phyloP scores from a whole-genome alignment of 2,329 filamentous ascomycete species.

The Waltergamsia citrina region DNA sequence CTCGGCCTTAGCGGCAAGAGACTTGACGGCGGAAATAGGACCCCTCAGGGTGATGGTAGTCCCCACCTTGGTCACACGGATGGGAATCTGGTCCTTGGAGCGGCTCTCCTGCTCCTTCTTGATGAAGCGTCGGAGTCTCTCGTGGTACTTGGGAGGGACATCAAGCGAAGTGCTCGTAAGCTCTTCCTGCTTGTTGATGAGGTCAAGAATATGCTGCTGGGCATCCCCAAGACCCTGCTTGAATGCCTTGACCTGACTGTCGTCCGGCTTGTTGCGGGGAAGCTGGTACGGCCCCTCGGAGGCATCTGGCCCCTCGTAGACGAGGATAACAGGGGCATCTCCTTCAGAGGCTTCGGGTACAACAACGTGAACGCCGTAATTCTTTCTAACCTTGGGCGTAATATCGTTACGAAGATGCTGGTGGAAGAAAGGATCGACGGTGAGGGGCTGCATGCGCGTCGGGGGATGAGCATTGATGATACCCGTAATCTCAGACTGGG shows the following conservation, averaged over 20 bases:
- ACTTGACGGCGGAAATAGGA: conserved; percentile 61
- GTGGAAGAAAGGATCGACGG: conserved; percentile 73
- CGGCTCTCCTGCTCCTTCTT: conserved; percentile 53
- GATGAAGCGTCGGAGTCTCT: conserved; percentile 54
- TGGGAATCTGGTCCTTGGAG: conserved; percentile 46
- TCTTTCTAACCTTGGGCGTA: conserved; percentile 51
- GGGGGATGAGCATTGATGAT: conserved; percentile 69
- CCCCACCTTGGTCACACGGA: conserved; percentile 49
- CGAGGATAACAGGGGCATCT: conserved; percentile 56
- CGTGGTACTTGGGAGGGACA: conserved; percentile 54
- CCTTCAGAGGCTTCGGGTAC: conserved; percentile 55
- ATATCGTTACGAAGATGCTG: conserved; percentile 59
- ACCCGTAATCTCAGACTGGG: conserved; percentile 64
- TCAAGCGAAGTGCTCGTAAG: conserved; percentile 42
- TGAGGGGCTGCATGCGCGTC: conserved; percentile 54
- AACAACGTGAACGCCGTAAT: conserved; percentile 65
- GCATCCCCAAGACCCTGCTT: conserved; percentile 46
- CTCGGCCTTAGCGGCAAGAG: conserved; percentile 62
- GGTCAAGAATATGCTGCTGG: conserved; percentile 43
- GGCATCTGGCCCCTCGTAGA: conserved; percentile 59
- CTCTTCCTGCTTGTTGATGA: conserved; percentile 50
- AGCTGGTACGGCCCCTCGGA: conserved; percentile 38
- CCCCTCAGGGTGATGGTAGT: conserved; percentile 66
- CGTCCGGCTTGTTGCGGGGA: conserved; percentile 41
- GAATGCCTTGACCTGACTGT: conserved; percentile 42